These are phyloP conservation scores for Colletotrichum graminicola DNA, from an alignment of 2,329 filamentous ascomycete species.

Conservation along the genomic window DNA sequence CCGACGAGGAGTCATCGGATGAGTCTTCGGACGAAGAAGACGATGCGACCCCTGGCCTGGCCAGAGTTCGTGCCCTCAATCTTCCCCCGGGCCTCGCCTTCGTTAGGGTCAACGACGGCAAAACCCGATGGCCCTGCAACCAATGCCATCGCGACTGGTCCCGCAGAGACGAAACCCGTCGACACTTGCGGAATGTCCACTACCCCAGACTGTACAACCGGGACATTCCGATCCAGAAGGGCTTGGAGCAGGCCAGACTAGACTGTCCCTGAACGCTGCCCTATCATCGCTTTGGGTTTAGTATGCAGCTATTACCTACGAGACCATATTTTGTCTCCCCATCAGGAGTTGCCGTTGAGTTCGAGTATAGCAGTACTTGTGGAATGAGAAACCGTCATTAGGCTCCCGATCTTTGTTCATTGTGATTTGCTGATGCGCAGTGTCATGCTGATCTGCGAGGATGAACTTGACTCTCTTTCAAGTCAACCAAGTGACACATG, in stretches of 20 bases:
- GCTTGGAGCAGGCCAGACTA: background rate
- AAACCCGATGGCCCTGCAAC: background rate
- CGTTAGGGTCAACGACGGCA: background rate
- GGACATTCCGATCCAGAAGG: background rate
- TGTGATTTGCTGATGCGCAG: background rate
- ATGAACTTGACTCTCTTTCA: background rate
- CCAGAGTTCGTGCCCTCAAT: background rate
- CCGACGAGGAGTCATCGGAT: background rate
- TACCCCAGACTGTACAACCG: background rate
- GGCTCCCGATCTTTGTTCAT: background rate
- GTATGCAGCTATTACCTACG: background rate
- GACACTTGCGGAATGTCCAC: background rate
- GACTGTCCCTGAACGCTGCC: background rate
- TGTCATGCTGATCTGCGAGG: background rate
- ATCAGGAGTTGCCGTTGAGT: background rate
- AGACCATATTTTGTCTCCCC: background rate
- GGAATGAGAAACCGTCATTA: background rate
- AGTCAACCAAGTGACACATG: no score
- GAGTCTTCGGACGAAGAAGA: background rate
- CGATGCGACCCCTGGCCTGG: background rate
- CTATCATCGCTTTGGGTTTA: no score
- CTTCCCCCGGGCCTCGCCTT: background rate
- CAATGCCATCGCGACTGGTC: background rate
- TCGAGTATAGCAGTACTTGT: background rate
- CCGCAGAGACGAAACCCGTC: background rate